phyloP scores from a whole-genome alignment of 176 grass and related monocot species.

The Oryza glumipatula region DNA sequence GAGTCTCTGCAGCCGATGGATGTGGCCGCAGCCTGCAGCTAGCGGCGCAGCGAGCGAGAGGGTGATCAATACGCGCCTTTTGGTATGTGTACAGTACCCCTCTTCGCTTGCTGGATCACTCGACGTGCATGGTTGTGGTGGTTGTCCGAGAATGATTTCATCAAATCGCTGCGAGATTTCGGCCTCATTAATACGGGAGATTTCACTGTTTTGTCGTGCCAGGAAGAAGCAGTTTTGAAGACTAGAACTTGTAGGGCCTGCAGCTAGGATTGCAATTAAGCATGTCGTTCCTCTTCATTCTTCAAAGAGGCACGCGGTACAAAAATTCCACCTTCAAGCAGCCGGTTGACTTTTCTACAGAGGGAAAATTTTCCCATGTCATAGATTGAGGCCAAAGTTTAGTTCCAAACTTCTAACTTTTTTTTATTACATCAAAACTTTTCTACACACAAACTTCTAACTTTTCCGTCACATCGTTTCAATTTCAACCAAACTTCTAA shows the following conservation, averaged over 20 bases:
- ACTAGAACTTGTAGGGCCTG: neutral
- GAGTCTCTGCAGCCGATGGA: neutral
- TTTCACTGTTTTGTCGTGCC: neutral
- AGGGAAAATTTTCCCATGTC: neutral
- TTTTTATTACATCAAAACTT: no score
- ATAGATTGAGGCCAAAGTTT: no score
- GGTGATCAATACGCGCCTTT: neutral
- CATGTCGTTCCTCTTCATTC: neutral
- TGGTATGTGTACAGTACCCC: neutral
- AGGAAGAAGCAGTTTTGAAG: neutral
- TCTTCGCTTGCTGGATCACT: neutral
- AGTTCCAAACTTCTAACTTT: no score
- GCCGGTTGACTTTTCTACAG: neutral
- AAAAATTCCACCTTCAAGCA: neutral
- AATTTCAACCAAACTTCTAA: no score
- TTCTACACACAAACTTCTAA: no score
- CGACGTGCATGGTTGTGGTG: neutral
- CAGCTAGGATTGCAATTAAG: neutral
- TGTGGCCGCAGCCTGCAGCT: neutral
- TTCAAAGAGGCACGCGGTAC: neutral
- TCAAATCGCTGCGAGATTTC: constrained; percentile 1
- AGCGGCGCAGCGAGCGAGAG: neutral
- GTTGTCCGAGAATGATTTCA: constrained; percentile 13
- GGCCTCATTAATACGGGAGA: neutral
- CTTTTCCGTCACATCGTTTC: no score